phyloP scores from a whole-genome alignment of 2,329 filamentous ascomycete genomes.

The Didymella glomerata region DNA sequence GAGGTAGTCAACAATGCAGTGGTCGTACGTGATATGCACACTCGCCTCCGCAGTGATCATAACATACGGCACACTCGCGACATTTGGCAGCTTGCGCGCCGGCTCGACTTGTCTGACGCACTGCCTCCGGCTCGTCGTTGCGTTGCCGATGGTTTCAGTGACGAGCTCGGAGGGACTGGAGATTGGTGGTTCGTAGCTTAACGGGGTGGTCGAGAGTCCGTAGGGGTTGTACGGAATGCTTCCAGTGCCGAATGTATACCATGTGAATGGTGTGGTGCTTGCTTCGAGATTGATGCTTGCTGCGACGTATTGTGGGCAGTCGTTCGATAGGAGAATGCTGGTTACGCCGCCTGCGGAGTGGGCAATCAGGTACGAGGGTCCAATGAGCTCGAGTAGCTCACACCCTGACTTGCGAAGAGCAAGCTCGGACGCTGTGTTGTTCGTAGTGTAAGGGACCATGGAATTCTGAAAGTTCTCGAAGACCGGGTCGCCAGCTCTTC shows the following conservation, averaged over 20 bases:
- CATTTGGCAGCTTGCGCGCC: slow-evolving; percentile 20
- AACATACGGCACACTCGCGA: slow-evolving; percentile 39
- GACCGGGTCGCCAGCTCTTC: slow-evolving; percentile 8
- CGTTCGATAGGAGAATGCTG: slow-evolving; percentile 24
- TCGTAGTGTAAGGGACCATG: slow-evolving; percentile 19
- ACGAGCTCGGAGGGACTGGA: background rate
- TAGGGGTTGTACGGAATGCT: slow-evolving; percentile 14
- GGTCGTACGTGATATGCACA: slow-evolving; percentile 39
- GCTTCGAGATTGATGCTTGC: slow-evolving; percentile 14
- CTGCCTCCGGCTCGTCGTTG: background rate
- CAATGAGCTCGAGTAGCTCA: slow-evolving; percentile 13
- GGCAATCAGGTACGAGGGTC: slow-evolving; percentile 17
- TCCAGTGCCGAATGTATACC: slow-evolving; percentile 16
- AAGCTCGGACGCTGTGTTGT: slow-evolving; percentile 20
- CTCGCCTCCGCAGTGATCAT: slow-evolving; percentile 37
- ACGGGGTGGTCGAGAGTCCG: slow-evolving; percentile 12
- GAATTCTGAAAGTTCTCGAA: slow-evolving; percentile 18
- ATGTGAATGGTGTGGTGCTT: slow-evolving; percentile 14
- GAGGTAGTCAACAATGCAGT: slow-evolving; percentile 35
- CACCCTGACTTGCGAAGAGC: slow-evolving; percentile 15
- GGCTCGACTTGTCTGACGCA: background rate
- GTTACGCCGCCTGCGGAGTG: slow-evolving; percentile 23
- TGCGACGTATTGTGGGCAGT: slow-evolving; percentile 15
- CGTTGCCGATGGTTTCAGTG: background rate
- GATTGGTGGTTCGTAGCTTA: slow-evolving; percentile 2